Percentiles rank a stretch among this genome's conserved stretches.
Evolutionary conservation across 2,329 filamentous ascomycete species (phyloP).

Genomic region (Elsinoe australis): DNA sequence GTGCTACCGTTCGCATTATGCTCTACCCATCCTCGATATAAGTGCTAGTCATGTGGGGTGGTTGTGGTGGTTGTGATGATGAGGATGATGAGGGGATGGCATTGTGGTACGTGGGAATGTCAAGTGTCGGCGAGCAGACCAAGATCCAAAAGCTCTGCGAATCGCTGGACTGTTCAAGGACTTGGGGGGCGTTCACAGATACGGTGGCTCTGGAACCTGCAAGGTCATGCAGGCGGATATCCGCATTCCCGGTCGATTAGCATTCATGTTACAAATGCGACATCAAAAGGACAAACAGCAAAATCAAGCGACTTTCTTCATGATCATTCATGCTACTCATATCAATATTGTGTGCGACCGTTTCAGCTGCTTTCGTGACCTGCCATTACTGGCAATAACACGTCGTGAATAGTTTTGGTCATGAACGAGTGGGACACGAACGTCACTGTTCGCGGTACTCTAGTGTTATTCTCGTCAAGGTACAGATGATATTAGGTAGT

Average conservation of each 20-base stretch:
- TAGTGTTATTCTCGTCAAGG: too few species aligned
- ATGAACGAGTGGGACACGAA: too few species aligned
- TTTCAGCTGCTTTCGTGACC: too few species aligned
- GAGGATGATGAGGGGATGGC: background rate
- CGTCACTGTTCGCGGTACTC: too few species aligned
- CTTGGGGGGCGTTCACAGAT: conserved; percentile 15
- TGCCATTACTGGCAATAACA: too few species aligned
- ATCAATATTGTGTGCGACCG: too few species aligned
- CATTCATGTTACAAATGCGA: conserved; percentile 15
- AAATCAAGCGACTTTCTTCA: conserved; percentile 14
- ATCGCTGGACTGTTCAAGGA: conserved; percentile 3
- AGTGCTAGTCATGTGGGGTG: conserved; percentile 9
- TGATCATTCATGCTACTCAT: background rate
- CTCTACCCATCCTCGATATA: conserved; percentile 37
- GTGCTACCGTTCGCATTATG: conserved; percentile 46
- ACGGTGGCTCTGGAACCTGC: conserved; percentile 13
- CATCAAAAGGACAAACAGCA: conserved; percentile 14
- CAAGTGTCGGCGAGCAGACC: background rate
- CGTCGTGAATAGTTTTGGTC: too few species aligned
- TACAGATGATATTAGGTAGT: too few species aligned
- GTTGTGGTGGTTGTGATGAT: background rate
- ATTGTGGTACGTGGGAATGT: background rate
- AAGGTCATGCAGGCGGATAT: conserved; percentile 9
- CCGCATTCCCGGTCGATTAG: conserved; percentile 15
- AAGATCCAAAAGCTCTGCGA: background rate